phyloP scores from a whole-genome alignment of 2,329 filamentous ascomycete genomes.

The Cytospora piceicola region DNA sequence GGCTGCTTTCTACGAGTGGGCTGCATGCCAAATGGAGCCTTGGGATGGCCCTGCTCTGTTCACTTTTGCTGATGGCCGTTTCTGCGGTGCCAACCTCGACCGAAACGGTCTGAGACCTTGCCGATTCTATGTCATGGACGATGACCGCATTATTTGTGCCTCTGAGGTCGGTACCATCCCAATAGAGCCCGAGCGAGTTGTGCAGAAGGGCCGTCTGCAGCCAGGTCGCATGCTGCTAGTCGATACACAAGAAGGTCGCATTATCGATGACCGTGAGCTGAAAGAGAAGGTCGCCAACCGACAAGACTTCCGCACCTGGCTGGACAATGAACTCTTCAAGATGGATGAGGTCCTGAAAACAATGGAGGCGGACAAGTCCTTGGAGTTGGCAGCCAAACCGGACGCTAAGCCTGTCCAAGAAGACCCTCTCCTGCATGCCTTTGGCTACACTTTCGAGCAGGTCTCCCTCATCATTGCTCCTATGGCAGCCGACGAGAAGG shows the following conservation, averaged over 20 bases:
- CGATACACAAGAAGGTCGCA: conserved; percentile 84
- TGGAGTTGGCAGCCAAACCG: conserved; percentile 69
- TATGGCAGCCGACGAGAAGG: conserved; percentile 97
- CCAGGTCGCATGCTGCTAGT: conserved; percentile 96
- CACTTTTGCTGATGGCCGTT: conserved; percentile 94
- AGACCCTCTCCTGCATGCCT: conserved; percentile 81
- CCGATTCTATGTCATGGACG: conserved; percentile 95
- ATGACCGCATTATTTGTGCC: conserved; percentile 95
- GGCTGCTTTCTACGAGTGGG: conserved; percentile 98
- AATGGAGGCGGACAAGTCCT: conserved; percentile 56
- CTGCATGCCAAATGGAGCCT: conserved; percentile 97
- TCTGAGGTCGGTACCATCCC: conserved; percentile 94
- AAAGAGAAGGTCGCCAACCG: conserved; percentile 87
- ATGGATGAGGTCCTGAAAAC: conserved; percentile 74
- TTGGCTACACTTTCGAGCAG: conserved; percentile 95
- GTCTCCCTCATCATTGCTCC: conserved; percentile 88
- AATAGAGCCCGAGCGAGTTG: conserved; percentile 85
- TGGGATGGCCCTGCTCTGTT: conserved; percentile 98
- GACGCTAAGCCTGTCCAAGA: conserved; percentile 76
- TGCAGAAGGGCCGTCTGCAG: conserved; percentile 92
- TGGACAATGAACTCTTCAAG: conserved; percentile 82
- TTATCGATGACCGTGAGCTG: conserved; percentile 91
- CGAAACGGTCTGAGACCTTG: conserved; percentile 94
- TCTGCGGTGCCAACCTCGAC: conserved; percentile 95
- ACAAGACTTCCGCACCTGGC: conserved; percentile 86